Base-by-base conservation (phyloP, 352 stramenopile species). In the Globisporangium middletonii region DNA sequence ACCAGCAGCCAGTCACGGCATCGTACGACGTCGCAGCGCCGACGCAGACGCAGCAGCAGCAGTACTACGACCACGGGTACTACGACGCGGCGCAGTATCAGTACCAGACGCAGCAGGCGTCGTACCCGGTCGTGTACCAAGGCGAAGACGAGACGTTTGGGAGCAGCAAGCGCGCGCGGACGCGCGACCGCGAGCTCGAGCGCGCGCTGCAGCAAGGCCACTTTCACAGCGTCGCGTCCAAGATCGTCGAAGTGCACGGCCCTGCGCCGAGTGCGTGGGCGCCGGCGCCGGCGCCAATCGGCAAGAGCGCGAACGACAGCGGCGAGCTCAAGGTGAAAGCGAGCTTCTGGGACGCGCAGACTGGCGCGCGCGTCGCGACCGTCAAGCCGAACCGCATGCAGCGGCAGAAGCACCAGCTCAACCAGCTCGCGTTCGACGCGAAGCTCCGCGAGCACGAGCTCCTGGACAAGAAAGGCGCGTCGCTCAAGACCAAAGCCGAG, bases 341-440 rank as follows among this genome's bases (percentile, higher is more conserved):
- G n/a, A 87, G 70, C 54, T 90, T 90, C 63, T 90, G 77, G 77
- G 88, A 80, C 61, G 64, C 80, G 30, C 73, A 75, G 53, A 64
- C 71, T 1, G 80, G 80, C 48, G 70, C 59, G 1, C 75, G 52
- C 16, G 77, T 90, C 26, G 60, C 80, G 19, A 75, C 75, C 3
- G 65, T 68, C 33, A 90, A 90, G 55, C 80, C 80, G 19, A 90
- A 69, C 62, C 78, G 82, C 26, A 65, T 92, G 59, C 82, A 92
- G 59, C 65, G 82, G 57, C 79, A 89, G 57, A 88, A 86, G 64
- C 82, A 92, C 56, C 82, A 92, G 60, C 69, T 92, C 49, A 92
- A 92, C 65, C 82, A 92, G 59, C 73, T 92, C 19, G 80, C 82
- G 0, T 92, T 92, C 41, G 82, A 92, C 58, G 82, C 82, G 49